phyloP scores from a whole-genome alignment of 805 yeast species.

The Starmera amethionina region DNA sequence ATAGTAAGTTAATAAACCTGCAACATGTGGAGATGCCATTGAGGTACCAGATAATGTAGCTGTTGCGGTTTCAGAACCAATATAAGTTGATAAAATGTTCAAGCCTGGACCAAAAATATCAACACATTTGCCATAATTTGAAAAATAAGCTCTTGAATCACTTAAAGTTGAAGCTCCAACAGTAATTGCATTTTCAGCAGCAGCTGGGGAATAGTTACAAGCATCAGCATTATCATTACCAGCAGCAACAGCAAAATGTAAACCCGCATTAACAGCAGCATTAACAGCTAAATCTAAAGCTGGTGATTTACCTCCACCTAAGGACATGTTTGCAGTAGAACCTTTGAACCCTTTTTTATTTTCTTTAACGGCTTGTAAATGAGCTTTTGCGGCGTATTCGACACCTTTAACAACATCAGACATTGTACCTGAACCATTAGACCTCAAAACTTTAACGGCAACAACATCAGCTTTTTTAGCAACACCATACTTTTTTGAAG shows the following conservation, averaged over 20 bases:
- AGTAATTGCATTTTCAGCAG: constrained; percentile 75
- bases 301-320: constrained; percentile 89
- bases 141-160: constrained; percentile 89
- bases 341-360: constrained; percentile 66
- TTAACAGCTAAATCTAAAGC: constrained; percentile 81
- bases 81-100: constrained; percentile 74
- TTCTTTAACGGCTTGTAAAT: constrained; percentile 40
- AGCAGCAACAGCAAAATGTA: constrained; percentile 93
- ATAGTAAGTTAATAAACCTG: constrained; percentile 85
- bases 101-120: constrained; percentile 97
- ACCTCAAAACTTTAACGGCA: constrained; percentile 76
- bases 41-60: constrained; percentile 91
- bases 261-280: constrained; percentile 82
- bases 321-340: constrained; percentile 85
- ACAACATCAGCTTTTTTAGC: constrained; percentile 73
- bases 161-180: constrained; percentile 91
- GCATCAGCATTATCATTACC: constrained; percentile 94
- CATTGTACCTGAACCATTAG: constrained; percentile 78
- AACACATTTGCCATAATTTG: constrained; percentile 93
- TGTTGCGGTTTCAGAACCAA: constrained; percentile 66
- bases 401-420: constrained; percentile 80
- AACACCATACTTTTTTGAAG: constrained; percentile 69
- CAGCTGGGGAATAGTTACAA: constrained; percentile 86
- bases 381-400: constrained; percentile 72
- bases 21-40: constrained; percentile 96